phyloP scores from a whole-genome alignment of 257 asterid species.

The Nicotiana attenuata region DNA sequence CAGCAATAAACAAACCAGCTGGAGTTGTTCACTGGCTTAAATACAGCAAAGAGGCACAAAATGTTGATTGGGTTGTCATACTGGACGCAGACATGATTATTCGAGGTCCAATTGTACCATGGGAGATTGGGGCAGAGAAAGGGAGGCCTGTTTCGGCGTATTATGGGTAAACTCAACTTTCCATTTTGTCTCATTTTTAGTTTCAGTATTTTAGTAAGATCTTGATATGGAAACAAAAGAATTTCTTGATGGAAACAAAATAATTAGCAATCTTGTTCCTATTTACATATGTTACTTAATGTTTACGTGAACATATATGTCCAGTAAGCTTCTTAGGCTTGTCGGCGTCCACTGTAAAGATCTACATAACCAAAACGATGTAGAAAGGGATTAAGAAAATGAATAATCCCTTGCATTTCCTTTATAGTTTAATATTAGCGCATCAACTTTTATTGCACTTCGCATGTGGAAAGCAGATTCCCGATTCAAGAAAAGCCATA shows the following conservation, averaged over 20 bases:
- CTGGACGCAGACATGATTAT: slow-evolving; percentile 94
- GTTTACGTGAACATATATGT: background rate
- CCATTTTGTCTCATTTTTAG: background rate
- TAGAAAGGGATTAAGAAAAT: background rate
- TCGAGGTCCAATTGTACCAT: slow-evolving; percentile 90
- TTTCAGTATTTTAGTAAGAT: background rate
- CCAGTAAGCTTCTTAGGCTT: background rate
- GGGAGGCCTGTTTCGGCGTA: slow-evolving; percentile 92
- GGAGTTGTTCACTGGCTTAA: slow-evolving; percentile 91
- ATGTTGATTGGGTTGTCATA: slow-evolving; percentile 96
- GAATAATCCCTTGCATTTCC: background rate
- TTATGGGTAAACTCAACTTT: slow-evolving; percentile 60
- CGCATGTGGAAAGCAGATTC: background rate
- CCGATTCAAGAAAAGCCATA: background rate
- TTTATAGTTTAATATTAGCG: background rate
- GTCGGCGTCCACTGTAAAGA: background rate
- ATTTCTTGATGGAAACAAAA: background rate
- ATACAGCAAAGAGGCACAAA: slow-evolving; percentile 78
- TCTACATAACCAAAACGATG: background rate
- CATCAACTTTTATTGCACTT: background rate
- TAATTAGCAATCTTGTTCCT: background rate
- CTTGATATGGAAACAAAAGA: background rate
- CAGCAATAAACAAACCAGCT: slow-evolving; percentile 97
- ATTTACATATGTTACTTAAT: background rate
- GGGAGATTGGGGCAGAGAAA: slow-evolving; percentile 99